Percentiles rank a stretch among this genome's conserved stretches.
Evolutionary conservation across 2,329 filamentous ascomycete genomes (phyloP).

Genomic region (Penicillium sumatraense): DNA sequence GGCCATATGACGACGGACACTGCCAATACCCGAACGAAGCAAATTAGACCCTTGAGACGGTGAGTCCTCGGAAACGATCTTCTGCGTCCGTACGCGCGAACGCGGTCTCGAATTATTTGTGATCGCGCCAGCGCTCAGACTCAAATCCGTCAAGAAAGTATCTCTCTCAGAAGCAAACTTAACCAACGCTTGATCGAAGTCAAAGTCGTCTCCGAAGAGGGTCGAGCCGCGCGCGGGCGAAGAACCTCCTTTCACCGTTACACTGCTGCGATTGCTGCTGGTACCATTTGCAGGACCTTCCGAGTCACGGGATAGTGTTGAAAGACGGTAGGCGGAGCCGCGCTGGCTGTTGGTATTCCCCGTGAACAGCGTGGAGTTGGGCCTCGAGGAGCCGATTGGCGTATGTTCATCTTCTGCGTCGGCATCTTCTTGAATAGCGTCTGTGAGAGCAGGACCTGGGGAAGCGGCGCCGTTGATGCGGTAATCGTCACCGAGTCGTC

Average conservation of each 20-base stretch:
- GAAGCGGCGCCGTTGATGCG: conserved; percentile 40
- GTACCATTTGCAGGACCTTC: conserved; percentile 48
- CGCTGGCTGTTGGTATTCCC: conserved; percentile 28
- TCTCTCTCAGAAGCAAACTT: conserved; percentile 97
- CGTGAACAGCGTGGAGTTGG: conserved; percentile 36
- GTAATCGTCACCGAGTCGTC: conserved; percentile 48
- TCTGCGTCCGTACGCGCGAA: conserved; percentile 78
- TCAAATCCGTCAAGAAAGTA: conserved; percentile 88
- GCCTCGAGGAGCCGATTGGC: conserved; percentile 43
- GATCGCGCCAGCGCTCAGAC: conserved; percentile 82
- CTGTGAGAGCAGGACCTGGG: conserved; percentile 50
- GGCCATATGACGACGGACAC: conserved; percentile 89
- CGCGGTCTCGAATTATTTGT: conserved; percentile 69
- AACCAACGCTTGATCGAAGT: conserved; percentile 89
- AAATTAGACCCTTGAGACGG: conserved; percentile 45
- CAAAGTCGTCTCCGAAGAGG: conserved; percentile 68
- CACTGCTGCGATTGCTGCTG: conserved; percentile 67
- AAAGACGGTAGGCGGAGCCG: conserved; percentile 49
- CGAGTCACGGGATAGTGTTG: conserved; percentile 56
- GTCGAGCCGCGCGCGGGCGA: conserved; percentile 41
- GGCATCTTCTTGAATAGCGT: conserved; percentile 65
- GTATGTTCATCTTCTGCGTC: conserved; percentile 58
- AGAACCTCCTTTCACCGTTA: conserved; percentile 58
- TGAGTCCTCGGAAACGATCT: conserved; percentile 76
- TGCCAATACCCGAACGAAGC: conserved; percentile 71